A percentile compares a stretch with the other conserved stretches of the same genome.
These are phyloP conservation scores for Penicillium coprophilum DNA, from an alignment of 495 filamentous ascomycete genomes.

Conservation along the genomic window DNA sequence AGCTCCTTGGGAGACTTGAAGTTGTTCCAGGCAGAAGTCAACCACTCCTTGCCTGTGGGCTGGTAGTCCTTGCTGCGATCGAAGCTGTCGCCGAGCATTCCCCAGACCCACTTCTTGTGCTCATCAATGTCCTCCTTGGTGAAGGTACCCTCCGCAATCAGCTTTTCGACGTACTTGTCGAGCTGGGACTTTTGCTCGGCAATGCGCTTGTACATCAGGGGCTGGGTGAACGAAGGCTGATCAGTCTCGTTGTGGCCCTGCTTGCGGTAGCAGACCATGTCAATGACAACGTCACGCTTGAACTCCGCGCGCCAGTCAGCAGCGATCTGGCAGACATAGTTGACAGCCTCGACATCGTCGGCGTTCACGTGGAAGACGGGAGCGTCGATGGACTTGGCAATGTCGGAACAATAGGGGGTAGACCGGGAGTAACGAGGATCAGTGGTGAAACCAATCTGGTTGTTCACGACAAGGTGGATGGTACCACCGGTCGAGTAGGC, in stretches of 20 bases:
- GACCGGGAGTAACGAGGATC: slow-evolving; percentile 96
- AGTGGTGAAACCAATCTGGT: slow-evolving; percentile 99
- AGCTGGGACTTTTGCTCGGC: slow-evolving; percentile 74
- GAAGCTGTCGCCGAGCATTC: slow-evolving; percentile 97
- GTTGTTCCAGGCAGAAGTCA: slow-evolving; percentile 96
- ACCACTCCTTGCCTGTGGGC: slow-evolving; percentile 94
- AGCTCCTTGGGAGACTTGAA: slow-evolving; percentile 99
- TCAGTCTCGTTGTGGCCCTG: slow-evolving; percentile 99
- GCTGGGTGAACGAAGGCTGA: slow-evolving; percentile 99
- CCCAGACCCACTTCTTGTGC: slow-evolving; percentile 99
- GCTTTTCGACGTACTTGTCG: slow-evolving; percentile 83
- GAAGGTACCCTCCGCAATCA: slow-evolving; percentile 87
- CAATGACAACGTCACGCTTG: slow-evolving; percentile 95
- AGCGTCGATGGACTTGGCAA: slow-evolving; percentile 97
- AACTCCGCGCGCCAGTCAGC: slow-evolving; percentile 97
- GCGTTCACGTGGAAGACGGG: slow-evolving; percentile 99
- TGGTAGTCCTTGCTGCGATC: slow-evolving; percentile 96
- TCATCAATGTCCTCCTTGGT: slow-evolving; percentile 97
- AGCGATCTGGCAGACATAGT: slow-evolving; percentile 95
- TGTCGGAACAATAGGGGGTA: slow-evolving; percentile 98
- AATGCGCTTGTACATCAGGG: slow-evolving; percentile 98
- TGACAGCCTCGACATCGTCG: slow-evolving; percentile 96
- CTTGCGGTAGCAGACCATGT: slow-evolving; percentile 98
- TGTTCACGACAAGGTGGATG: slow-evolving; percentile 97
- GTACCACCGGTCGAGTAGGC: slow-evolving; percentile 97